Evolutionary conservation across 768 basidiomycete species (phyloP).

Genomic region (Fistulinella prunicolor): DNA sequence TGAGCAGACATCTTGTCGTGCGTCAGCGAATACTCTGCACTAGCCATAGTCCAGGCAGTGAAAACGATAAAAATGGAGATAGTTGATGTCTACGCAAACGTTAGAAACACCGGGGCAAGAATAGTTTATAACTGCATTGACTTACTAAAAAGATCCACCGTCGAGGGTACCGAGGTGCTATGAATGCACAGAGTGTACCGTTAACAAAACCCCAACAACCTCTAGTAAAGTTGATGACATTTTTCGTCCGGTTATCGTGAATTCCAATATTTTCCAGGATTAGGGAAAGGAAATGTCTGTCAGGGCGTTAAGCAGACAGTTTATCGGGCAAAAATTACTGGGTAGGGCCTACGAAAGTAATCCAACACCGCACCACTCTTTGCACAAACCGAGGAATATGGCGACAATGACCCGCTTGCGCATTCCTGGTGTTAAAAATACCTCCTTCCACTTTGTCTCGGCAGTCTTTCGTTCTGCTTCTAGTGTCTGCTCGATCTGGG

Average conservation of each 20-base stretch:
- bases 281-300: slow-evolving; percentile 11
- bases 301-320: background rate
- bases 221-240: slow-evolving; percentile 11
- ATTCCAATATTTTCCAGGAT: slow-evolving; percentile 19
- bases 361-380: slow-evolving; percentile 15
- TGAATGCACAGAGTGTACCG: background rate
- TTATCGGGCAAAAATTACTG: fast-evolving
- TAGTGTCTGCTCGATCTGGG: slow-evolving; percentile 54
- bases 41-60: slow-evolving; percentile 10
- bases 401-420: slow-evolving; percentile 8
- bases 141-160: slow-evolving; percentile 17
- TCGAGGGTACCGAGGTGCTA: slow-evolving; percentile 9
- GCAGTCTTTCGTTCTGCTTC: slow-evolving; percentile 24
- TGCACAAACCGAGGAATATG: slow-evolving; percentile 3
- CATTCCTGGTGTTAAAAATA: slow-evolving; percentile 11
- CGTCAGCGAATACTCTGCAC: slow-evolving; percentile 8
- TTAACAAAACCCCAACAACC: slow-evolving; percentile 1
- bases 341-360: slow-evolving; percentile 5
- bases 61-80: slow-evolving; percentile 10
- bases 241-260: slow-evolving; percentile 19
- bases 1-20: background rate
- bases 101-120: background rate
- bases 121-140: too few species aligned
- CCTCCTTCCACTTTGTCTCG: background rate
- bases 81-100: background rate